Percentiles rank a stretch among this genome's conserved stretches.
These are phyloP conservation scores for Grigorovia yakushimaensis DNA, from an alignment of 805 yeast species.

Conservation along the genomic window DNA sequence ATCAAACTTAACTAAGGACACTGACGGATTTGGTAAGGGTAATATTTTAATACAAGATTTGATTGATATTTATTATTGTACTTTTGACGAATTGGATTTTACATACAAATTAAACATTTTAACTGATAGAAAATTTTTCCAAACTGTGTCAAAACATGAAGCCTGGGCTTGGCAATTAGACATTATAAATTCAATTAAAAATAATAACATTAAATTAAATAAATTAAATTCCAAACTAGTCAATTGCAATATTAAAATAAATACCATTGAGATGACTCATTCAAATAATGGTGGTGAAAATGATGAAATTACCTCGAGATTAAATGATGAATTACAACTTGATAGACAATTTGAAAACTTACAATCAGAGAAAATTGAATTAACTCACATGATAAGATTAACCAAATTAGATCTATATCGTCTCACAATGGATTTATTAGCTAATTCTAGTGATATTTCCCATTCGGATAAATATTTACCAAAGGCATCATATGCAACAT, in stretches of 20 bases:
- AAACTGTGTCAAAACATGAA: conserved; percentile 46
- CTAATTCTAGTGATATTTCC: conserved; percentile 36
- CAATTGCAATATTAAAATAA: not conserved
- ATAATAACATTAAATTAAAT: conserved; percentile 28
- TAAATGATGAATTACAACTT: not conserved
- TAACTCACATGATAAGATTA: conserved; percentile 7
- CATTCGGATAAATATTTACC: conserved; percentile 26
- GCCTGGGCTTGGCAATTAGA: conserved; percentile 61
- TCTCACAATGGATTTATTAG: conserved; percentile 37
- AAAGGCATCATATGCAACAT: conserved; percentile 21
- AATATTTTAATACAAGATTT: conserved; percentile 34
- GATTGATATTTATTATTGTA: conserved; percentile 50
- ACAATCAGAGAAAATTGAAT: conserved; percentile 21
- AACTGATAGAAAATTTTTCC: conserved; percentile 17
- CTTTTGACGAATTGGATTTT: conserved; percentile 54
- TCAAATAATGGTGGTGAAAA: not conserved
- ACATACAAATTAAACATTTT: conserved; percentile 39
- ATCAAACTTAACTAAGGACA: conserved; percentile 30
- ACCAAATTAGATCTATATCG: conserved; percentile 32
- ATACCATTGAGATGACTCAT: not conserved
- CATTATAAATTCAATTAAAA: conserved; percentile 47
- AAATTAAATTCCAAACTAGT: conserved; percentile 43
- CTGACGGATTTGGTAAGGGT: not conserved
- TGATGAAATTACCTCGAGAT: not conserved
- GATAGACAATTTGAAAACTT: not conserved